Evolutionary conservation across 2,329 filamentous ascomycete species (phyloP).

Genomic region (Corynespora cassiicola): DNA sequence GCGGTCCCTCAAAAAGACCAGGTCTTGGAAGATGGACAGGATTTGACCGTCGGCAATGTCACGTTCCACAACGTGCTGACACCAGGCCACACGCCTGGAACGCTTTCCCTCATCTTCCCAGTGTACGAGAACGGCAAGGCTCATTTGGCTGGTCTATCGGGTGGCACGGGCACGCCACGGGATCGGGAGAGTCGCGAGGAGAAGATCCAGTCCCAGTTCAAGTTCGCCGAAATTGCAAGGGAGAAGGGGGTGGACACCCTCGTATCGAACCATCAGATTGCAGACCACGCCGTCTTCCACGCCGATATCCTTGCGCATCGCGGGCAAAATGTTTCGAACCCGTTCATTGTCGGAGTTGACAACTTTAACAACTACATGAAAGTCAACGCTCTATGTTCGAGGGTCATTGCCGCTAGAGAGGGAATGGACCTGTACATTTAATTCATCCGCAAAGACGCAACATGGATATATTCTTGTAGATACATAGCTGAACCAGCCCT

Average conservation of each 20-base stretch:
- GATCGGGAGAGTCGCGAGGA: slow-evolving; percentile 4
- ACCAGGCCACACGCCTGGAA: slow-evolving; percentile 17
- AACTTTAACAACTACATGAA: slow-evolving; percentile 11
- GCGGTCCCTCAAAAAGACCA: slow-evolving; percentile 3
- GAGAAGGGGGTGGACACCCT: slow-evolving; percentile 14
- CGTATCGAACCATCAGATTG: slow-evolving; percentile 18
- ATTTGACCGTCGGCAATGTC: slow-evolving; percentile 9
- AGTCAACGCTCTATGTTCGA: slow-evolving; percentile 14
- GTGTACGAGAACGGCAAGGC: slow-evolving; percentile 9
- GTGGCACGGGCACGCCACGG: slow-evolving; percentile 11
- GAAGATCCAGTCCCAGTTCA: slow-evolving; percentile 8
- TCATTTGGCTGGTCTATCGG: slow-evolving; percentile 15
- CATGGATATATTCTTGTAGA: too few relatives aligned
- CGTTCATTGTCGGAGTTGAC: slow-evolving; percentile 15
- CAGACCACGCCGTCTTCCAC: slow-evolving; percentile 16
- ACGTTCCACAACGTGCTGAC: slow-evolving; percentile 11
- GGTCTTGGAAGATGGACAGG: slow-evolving; percentile 9
- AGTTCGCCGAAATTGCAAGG: slow-evolving; percentile 7
- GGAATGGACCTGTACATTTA: too few relatives aligned
- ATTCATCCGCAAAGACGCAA: too few relatives aligned
- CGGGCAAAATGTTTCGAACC: slow-evolving; percentile 6
- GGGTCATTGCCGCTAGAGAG: slow-evolving; percentile 10
- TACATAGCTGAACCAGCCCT: too few relatives aligned
- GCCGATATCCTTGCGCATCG: slow-evolving; percentile 15
- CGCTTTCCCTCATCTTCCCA: slow-evolving; percentile 13